Conservation (phyloP, 805 yeast genomes). For the Citeromyces matritensis region DNA sequence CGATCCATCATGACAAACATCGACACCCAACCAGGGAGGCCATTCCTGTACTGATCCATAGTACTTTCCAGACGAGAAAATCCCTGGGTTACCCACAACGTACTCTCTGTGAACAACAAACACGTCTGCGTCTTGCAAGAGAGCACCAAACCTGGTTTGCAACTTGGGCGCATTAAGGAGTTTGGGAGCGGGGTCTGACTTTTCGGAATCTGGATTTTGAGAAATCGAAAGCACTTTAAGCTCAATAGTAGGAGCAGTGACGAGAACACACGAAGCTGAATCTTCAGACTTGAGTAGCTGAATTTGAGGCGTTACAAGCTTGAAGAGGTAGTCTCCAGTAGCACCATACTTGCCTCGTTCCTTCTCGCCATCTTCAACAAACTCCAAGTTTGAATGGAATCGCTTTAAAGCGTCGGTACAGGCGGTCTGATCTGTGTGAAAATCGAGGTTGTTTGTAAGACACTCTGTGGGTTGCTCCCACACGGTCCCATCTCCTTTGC, state of each 20-base stretch:
- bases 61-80: constrained; percentile 25
- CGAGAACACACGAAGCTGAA: constrained; percentile 42
- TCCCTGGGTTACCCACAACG: constrained; percentile 8
- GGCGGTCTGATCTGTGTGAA: constrained; percentile 4
- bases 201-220: constrained; percentile 24
- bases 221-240: constrained; percentile 52
- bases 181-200: constrained; percentile 12
- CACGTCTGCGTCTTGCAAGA: constrained; percentile 57
- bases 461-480: neutral
- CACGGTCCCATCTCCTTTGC: neutral
- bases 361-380: constrained; percentile 22
- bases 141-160: constrained; percentile 56
- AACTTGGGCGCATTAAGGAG: constrained; percentile 15
- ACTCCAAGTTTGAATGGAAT: constrained; percentile 38
- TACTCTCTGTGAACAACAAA: constrained; percentile 47
- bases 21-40: constrained; percentile 88
- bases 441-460: neutral
- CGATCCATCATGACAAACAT: constrained; percentile 43
- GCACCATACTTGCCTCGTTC: constrained; percentile 14
- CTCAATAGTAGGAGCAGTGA: constrained; percentile 64
- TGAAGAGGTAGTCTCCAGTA: constrained; percentile 45
- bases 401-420: constrained; percentile 20
- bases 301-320: constrained; percentile 69
- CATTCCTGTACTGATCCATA: constrained; percentile 56
- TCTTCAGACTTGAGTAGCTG: constrained; percentile 44